A percentile compares a stretch with the other conserved stretches of the same genome.
phyloP scores from a whole-genome alignment of 768 basidiomycete species.

The Harrya chromipes region DNA sequence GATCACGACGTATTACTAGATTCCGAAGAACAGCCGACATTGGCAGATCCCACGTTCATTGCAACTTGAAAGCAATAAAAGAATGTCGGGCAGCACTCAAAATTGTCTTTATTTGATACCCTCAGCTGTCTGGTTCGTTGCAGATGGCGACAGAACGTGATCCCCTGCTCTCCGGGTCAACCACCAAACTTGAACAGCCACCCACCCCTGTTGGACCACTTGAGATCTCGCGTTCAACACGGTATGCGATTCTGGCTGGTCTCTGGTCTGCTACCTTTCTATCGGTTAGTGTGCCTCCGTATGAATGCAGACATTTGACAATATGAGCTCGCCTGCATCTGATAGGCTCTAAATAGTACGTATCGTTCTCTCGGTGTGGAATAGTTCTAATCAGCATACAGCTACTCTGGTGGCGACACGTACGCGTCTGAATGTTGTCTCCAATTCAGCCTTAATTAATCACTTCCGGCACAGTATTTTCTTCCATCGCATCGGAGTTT shows the following conservation, averaged over 20 bases:
- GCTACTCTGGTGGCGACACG: constrained; percentile 78
- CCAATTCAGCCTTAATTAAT: constrained; percentile 6
- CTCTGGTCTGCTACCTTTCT: constrained; percentile 73
- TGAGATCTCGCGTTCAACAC: constrained; percentile 56
- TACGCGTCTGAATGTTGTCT: constrained; percentile 31
- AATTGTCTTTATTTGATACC: neutral
- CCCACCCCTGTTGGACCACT: constrained; percentile 43
- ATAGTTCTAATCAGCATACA: constrained; percentile 22
- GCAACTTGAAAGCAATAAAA: too few species aligned
- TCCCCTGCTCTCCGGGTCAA: constrained; percentile 23
- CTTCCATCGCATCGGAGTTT: constrained; percentile 78
- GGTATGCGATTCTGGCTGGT: constrained; percentile 66
- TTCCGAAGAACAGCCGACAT: too few species aligned
- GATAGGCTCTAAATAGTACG: constrained; percentile 53
- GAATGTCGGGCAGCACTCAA: too few species aligned
- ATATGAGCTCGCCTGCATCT: neutral
- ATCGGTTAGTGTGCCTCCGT: constrained; percentile 46
- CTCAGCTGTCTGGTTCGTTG: neutral
- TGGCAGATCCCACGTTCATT: too few species aligned
- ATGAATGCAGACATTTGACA: constrained; percentile 4
- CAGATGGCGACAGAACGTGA: constrained; percentile 32
- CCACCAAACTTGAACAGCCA: neutral
- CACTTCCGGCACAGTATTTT: constrained; percentile 49
- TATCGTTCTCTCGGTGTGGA: constrained; percentile 6
- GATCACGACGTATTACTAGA: too few species aligned